Conservation (phyloP, 2,329 filamentous ascomycete genomes). For the Chrysoporthe austroafricana region DNA sequence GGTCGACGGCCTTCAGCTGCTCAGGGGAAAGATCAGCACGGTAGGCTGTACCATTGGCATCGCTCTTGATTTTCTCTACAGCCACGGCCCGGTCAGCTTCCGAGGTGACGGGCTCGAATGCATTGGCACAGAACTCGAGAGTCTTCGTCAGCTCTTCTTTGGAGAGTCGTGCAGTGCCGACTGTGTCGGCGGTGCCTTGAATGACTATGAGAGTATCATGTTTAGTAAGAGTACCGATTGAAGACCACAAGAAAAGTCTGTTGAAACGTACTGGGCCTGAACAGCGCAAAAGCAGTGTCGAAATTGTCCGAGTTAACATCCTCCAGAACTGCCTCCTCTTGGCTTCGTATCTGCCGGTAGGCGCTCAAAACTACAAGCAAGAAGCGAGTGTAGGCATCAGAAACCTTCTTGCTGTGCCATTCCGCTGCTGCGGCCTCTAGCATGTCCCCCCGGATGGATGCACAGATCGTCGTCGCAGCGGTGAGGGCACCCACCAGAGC, state of each 20-base stretch:
- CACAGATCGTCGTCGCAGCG: constrained; percentile 49
- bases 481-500: constrained; percentile 48
- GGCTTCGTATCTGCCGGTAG: constrained; percentile 44
- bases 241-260: neutral
- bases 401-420: constrained; percentile 50
- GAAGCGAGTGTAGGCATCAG: constrained; percentile 52
- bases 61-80: constrained; percentile 26
- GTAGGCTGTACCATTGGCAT: neutral
- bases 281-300: constrained; percentile 47
- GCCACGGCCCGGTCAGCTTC: neutral
- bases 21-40: constrained; percentile 36
- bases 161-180: constrained; percentile 35
- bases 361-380: constrained; percentile 46
- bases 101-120: constrained; percentile 33
- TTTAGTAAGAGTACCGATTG: constrained; percentile 1
- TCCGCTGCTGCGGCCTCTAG: constrained; percentile 42
- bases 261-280: constrained; percentile 42
- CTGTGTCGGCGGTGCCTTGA: constrained; percentile 41
- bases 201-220: constrained; percentile 37
- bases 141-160: constrained; percentile 38
- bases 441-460: constrained; percentile 43
- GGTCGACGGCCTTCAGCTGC: constrained; percentile 32
- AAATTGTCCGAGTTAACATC: constrained; percentile 48
- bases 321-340: constrained; percentile 44
- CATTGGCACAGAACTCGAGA: constrained; percentile 40